Percentiles rank a stretch among this genome's conserved stretches.
These are phyloP conservation scores for Aspergillus olivimuriae DNA, from an alignment of 495 filamentous ascomycete genomes.

Conservation along the genomic window DNA sequence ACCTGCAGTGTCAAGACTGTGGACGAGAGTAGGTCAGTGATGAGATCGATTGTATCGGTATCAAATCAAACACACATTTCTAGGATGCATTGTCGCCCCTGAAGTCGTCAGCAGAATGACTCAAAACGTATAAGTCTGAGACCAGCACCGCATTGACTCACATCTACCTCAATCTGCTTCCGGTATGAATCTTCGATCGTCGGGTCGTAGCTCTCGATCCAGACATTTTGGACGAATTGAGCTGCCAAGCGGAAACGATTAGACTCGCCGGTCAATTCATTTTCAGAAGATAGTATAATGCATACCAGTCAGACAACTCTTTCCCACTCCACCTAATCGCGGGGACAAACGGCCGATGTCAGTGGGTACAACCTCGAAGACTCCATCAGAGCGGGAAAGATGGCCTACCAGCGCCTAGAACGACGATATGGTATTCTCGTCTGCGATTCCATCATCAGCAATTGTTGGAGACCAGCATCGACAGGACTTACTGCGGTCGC, in stretches of 20 bases:
- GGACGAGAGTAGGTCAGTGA: conserved; percentile 5
- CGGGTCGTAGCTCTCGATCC: conserved; percentile 98
- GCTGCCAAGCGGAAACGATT: conserved; percentile 45
- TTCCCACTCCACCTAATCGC: conserved; percentile 82
- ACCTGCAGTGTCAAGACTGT: conserved; percentile 88
- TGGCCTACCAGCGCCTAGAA: conserved; percentile 73
- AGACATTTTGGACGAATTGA: conserved; percentile 98
- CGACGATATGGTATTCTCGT: conserved; percentile 88
- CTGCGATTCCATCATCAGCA: conserved; percentile 36
- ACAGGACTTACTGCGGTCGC: conserved; percentile 47
- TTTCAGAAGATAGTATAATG: neutral
- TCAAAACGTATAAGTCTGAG: neutral
- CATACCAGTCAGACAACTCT: conserved; percentile 95
- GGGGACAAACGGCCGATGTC: conserved; percentile 9
- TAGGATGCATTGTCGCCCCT: conserved; percentile 93
- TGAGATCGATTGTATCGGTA: neutral
- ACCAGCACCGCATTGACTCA: conserved; percentile 41
- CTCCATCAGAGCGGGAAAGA: conserved; percentile 7
- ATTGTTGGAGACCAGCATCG: too few species aligned
- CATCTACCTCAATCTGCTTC: conserved; percentile 91
- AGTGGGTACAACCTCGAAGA: conserved; percentile 7
- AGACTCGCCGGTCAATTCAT: neutral
- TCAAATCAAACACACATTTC: conserved; percentile 68
- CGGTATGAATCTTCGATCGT: conserved; percentile 98
- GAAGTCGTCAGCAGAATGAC: conserved; percentile 17